A percentile compares a stretch with the other conserved stretches of the same genome.
These are phyloP conservation scores for Pleochaeta shiraiana DNA, from an alignment of 2,329 filamentous ascomycete species.

Conservation along the genomic window DNA sequence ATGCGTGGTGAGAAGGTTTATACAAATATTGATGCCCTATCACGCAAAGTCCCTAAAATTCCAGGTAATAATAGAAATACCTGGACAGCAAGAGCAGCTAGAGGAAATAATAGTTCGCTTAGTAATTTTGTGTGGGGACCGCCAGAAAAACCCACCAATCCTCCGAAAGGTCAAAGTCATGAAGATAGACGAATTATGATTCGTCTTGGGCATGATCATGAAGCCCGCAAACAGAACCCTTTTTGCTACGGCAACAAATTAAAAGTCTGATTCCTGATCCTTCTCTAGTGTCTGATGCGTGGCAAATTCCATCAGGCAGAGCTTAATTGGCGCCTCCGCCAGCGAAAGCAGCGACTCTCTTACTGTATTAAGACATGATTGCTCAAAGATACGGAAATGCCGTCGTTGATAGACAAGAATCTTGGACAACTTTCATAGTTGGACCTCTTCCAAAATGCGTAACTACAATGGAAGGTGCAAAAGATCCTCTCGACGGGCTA, in stretches of 20 bases:
- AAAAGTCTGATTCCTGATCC: background rate
- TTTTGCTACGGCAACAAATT: background rate
- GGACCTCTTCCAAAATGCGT: background rate
- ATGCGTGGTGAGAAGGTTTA: background rate
- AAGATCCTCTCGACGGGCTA: background rate
- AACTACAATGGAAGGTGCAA: background rate
- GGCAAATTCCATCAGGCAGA: background rate
- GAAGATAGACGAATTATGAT: constrained; percentile 2
- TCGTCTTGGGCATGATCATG: background rate
- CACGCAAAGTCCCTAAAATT: background rate
- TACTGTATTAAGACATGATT: background rate
- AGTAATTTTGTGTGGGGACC: background rate
- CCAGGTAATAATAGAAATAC: background rate
- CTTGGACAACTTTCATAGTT: background rate
- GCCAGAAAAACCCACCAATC: too few species aligned
- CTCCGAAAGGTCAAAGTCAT: background rate
- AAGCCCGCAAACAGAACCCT: background rate
- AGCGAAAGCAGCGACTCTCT: background rate
- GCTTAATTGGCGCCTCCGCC: background rate
- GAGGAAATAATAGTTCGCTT: background rate
- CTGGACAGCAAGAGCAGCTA: background rate
- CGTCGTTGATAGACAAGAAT: background rate
- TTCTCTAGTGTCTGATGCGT: background rate
- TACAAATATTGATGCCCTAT: background rate
- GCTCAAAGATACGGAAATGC: background rate